Evolutionary conservation across 2,329 filamentous ascomycete species (phyloP).

Genomic region (Monosporascus sp.): DNA sequence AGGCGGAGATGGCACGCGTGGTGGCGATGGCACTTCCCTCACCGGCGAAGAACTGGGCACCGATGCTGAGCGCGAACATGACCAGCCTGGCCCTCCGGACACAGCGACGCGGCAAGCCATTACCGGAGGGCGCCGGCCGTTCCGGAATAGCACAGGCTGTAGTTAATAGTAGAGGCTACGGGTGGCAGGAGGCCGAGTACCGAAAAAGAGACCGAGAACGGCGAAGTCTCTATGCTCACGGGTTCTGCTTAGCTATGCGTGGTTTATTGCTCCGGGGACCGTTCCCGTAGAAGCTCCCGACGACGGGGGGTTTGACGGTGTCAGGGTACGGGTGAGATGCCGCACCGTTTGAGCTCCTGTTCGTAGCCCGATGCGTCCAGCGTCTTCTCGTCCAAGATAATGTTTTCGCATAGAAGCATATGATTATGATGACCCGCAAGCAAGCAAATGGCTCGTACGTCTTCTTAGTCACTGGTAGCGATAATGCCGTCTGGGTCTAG

Average conservation of each 20-base stretch:
- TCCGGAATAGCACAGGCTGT: conserved; percentile 29
- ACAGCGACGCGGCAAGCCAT: background rate
- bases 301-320: too few relatives aligned
- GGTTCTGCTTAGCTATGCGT: background rate
- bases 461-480: background rate
- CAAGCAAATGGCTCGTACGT: background rate
- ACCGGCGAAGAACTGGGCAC: background rate
- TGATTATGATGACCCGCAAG: background rate
- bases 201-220: conserved; percentile 31
- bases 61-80: background rate
- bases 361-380: conserved; percentile 19
- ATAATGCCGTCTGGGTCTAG: too few relatives aligned
- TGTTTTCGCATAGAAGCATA: background rate
- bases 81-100: background rate
- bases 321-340: conserved; percentile 1
- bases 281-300: too few relatives aligned
- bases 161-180: conserved; percentile 31
- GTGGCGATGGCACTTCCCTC: background rate
- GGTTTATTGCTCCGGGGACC: background rate
- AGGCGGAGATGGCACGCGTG: background rate
- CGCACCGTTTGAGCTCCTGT: conserved; percentile 23
- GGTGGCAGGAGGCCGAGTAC: conserved; percentile 32
- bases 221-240: conserved; percentile 20
- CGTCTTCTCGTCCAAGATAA: conserved; percentile 10
- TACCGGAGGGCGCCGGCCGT: conserved; percentile 14